Evolutionary conservation across 2,329 filamentous ascomycete species (phyloP), one percentile per base, ranked within the genome.

Genomic region (Ophiostoma quercus): DNA sequence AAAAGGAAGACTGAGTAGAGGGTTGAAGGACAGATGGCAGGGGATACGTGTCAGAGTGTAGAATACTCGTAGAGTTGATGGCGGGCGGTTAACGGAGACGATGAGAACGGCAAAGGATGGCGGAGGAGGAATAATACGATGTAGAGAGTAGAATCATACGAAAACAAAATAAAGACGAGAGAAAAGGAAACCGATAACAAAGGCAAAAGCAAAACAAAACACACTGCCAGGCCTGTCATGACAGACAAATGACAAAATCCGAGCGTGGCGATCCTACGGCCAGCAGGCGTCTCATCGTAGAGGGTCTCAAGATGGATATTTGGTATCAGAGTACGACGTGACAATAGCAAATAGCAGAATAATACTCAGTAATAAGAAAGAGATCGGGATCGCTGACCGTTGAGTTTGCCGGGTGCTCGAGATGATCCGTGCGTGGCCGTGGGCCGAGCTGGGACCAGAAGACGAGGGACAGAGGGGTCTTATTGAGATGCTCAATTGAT

Each of bases 341-440:
- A 9, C 4, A 41, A 14, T 14, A 37, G 25, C 34, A 37, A 7
- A 41, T 11, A 7, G n/a, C 16, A 19, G 16, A 47, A 19, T 47
- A 16, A 14, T 19, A 47, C 43, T 47, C 43, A 19, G 43, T 7
- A 19, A 41, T 12, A 1, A 47, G 19, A 19, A 47, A 47, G 43
- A 47, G 43, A 62, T 62, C n/a, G 57, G 57, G n/a, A 57, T 62
- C 57, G 22, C 57, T 62, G 57, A 19, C 57, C 57, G 51, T 57
- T 14, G 43, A 32, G 57, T 62, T 62, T 29, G 57, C 57, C 25
- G 57, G 57, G 57, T 62, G 57, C 57, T 62, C 25, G 57, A 62
- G 57, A 3, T 32, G 57, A 62, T 62, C 57, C 57, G 57, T 62
- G 57, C 57, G 9, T 34, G 57, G 11, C 4, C 3, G 11, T 16